These are phyloP conservation scores for Verticillium albo-atrum DNA, from an alignment of 2,329 filamentous ascomycete genomes.

Conservation along the genomic window DNA sequence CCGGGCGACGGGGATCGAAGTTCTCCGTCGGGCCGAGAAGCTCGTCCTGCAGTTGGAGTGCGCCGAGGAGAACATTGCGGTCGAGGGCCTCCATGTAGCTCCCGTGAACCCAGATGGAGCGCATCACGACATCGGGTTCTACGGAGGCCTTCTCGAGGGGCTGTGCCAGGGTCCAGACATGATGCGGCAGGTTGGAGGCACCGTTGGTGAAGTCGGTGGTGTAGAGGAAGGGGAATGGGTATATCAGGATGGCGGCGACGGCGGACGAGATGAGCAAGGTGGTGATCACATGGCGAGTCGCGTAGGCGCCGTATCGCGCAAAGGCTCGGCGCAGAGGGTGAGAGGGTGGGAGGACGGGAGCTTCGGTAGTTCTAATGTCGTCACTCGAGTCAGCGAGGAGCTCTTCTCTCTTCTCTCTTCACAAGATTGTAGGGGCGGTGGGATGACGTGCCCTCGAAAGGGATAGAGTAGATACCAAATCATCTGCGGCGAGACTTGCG, in stretches of 20 bases:
- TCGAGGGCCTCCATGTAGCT: slow-evolving; percentile 75
- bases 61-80: slow-evolving; percentile 58
- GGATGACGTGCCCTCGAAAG: slow-evolving; percentile 62
- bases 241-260: slow-evolving; percentile 65
- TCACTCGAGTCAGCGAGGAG: neutral
- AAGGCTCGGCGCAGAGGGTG: slow-evolving; percentile 64
- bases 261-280: slow-evolving; percentile 72
- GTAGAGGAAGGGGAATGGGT: slow-evolving; percentile 72
- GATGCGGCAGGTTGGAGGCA: slow-evolving; percentile 67
- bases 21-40: slow-evolving; percentile 58
- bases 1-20: slow-evolving; percentile 41
- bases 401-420: neutral
- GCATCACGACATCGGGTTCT: slow-evolving; percentile 71
- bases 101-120: slow-evolving; percentile 77
- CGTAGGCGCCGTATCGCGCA: slow-evolving; percentile 64
- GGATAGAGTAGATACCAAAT: slow-evolving; percentile 77
- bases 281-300: slow-evolving; percentile 68
- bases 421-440: neutral
- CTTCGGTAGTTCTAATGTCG: slow-evolving; percentile 62
- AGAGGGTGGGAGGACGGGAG: slow-evolving; percentile 57
- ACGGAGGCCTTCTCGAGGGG: slow-evolving; percentile 49
- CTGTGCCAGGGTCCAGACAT: slow-evolving; percentile 76
- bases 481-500: slow-evolving; percentile 36
- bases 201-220: slow-evolving; percentile 67
- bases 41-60: slow-evolving; percentile 65